Conservation (phyloP, 176 grass and related monocot species). For the Avena atlantica region DNA sequence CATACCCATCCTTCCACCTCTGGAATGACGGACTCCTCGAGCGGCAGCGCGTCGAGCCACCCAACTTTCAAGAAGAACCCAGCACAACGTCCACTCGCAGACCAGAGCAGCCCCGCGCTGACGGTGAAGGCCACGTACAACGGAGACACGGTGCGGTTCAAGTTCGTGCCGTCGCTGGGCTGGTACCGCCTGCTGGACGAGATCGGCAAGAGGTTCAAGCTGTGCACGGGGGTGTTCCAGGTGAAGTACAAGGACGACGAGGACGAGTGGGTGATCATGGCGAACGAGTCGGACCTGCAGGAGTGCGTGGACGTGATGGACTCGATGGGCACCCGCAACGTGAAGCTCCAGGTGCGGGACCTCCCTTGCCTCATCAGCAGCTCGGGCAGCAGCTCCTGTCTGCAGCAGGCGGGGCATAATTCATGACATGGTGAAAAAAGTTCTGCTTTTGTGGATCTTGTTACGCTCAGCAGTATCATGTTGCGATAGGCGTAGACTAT, state of each 20-base stretch:
- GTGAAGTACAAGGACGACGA: constrained; percentile 91
- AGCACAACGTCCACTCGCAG: background rate
- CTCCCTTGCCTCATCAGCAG: constrained; percentile 48
- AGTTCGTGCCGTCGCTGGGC: constrained; percentile 63
- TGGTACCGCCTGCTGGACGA: constrained; percentile 76
- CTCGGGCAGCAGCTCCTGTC: constrained; percentile 71
- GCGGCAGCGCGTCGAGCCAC: constrained; percentile 72
- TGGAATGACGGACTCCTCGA: constrained; percentile 83
- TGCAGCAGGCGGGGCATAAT: constrained; percentile 49
- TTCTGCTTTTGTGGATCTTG: background rate
- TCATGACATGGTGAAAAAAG: background rate
- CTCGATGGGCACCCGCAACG: constrained; percentile 46
- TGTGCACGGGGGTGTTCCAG: constrained; percentile 61
- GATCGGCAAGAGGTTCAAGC: constrained; percentile 82
- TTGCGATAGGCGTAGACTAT: constrained; percentile 20
- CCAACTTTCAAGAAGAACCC: constrained; percentile 67
- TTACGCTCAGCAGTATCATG: background rate
- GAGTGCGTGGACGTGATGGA: constrained; percentile 88
- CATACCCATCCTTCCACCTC: constrained; percentile 67
- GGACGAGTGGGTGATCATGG: constrained; percentile 93
- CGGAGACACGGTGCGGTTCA: constrained; percentile 81
- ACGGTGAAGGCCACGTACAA: constrained; percentile 91
- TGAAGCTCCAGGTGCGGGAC: constrained; percentile 79
- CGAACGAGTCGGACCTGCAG: constrained; percentile 69
- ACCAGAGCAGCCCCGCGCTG: constrained; percentile 40